phyloP scores from a whole-genome alignment of 495 filamentous ascomycete genomes.

The Sporormia fimetaria region DNA sequence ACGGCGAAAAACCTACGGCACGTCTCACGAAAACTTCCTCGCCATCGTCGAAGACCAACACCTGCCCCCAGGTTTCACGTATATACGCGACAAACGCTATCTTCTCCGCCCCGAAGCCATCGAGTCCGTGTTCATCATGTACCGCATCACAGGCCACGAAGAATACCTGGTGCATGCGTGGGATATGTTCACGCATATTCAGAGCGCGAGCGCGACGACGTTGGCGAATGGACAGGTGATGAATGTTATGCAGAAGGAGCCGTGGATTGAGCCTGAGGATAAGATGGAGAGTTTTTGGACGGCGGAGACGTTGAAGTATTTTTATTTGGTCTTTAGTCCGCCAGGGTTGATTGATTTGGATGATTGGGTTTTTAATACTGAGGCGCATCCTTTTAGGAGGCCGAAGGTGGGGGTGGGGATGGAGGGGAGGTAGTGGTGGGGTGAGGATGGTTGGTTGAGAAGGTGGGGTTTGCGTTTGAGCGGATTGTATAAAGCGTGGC shows the following conservation, averaged over 20 bases:
- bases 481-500: too few species aligned
- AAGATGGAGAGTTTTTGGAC: constrained; percentile 53
- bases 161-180: constrained; percentile 49
- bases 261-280: constrained; percentile 25
- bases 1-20: constrained; percentile 13
- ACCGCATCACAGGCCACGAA: constrained; percentile 46
- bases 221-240: constrained; percentile 41
- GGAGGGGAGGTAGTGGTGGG: neutral
- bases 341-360: constrained; percentile 65
- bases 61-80: constrained; percentile 33
- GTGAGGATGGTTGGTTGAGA: too few species aligned
- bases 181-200: constrained; percentile 45
- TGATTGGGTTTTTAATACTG: constrained; percentile 63
- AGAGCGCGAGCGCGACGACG: constrained; percentile 36
- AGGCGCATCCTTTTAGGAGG: constrained; percentile 43
- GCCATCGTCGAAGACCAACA: constrained; percentile 25
- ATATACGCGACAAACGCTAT: constrained; percentile 33
- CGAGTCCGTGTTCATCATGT: constrained; percentile 49
- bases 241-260: constrained; percentile 22
- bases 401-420: constrained; percentile 26
- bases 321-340: constrained; percentile 63
- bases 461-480: too few species aligned
- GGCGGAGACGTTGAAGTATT: constrained; percentile 72
- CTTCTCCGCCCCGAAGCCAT: constrained; percentile 49
- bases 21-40: constrained; percentile 11